A percentile compares a stretch with the other conserved stretches of the same genome.
phyloP scores from a whole-genome alignment of 257 asterid genomes.

The Scutellaria galericulata region DNA sequence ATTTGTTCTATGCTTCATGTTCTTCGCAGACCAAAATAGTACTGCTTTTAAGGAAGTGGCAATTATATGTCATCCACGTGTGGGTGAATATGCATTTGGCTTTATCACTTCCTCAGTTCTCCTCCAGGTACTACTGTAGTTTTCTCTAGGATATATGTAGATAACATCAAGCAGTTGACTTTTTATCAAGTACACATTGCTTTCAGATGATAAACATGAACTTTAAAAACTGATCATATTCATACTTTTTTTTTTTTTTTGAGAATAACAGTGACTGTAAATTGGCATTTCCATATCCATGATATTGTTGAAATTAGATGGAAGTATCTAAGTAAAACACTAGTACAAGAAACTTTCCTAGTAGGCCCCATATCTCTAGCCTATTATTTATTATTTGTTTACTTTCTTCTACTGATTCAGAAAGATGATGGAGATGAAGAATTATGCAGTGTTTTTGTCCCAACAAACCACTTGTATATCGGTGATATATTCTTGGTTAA shows the following conservation, averaged over 20 bases:
- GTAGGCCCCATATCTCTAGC: not conserved
- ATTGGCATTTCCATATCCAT: not conserved
- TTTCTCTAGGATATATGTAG: conserved; percentile 11
- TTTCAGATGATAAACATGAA: conserved; percentile 13
- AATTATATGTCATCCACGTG: conserved; percentile 86
- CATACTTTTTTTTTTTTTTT: not conserved
- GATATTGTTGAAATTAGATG: conserved; percentile 17
- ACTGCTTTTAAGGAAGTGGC: conserved; percentile 96
- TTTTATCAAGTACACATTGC: not conserved
- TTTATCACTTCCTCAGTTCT: conserved; percentile 87
- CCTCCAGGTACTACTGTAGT: conserved; percentile 67
- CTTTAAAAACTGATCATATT: not conserved
- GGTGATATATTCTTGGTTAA: conserved; percentile 80
- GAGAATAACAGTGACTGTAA: not conserved
- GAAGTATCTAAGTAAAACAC: conserved; percentile 1
- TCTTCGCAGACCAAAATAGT: conserved; percentile 70
- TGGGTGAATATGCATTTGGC: conserved; percentile 95
- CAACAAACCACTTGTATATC: conserved; percentile 85
- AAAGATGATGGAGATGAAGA: conserved; percentile 90
- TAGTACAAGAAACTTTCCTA: not conserved
- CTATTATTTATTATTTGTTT: not conserved
- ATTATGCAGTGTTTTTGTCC: conserved; percentile 85
- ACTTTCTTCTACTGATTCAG: conserved; percentile 46
- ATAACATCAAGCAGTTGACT: conserved; percentile 5
- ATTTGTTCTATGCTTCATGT: conserved; percentile 30